These are phyloP conservation scores for Penicillium roqueforti DNA, from an alignment of 495 filamentous ascomycete genomes.

Conservation along the genomic window DNA sequence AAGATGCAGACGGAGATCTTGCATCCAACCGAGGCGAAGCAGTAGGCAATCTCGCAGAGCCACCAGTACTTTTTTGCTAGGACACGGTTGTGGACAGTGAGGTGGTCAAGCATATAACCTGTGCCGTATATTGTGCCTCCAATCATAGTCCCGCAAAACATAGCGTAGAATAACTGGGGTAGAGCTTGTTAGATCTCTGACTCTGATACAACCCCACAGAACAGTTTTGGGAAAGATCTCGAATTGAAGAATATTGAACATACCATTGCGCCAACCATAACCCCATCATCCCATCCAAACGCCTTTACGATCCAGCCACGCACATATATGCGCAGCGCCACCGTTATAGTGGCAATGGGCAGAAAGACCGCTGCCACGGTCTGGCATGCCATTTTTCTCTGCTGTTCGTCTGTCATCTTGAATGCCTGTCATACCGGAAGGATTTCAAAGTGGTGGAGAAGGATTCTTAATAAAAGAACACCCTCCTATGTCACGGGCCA, in stretches of 20 bases:
- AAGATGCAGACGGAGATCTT: conserved; percentile 46
- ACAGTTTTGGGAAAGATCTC: not conserved
- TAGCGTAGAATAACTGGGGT: conserved; percentile 29
- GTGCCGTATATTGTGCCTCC: conserved; percentile 38
- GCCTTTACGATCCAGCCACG: conserved; percentile 37
- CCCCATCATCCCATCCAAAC: conserved; percentile 42
- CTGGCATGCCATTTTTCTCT: conserved; percentile 29
- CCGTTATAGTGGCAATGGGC: conserved; percentile 33
- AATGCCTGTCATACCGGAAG: not conserved
- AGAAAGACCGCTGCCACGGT: conserved; percentile 38
- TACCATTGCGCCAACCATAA: conserved; percentile 39
- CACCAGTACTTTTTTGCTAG: conserved; percentile 44
- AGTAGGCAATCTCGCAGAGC: conserved; percentile 43
- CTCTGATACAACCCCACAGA: not conserved
- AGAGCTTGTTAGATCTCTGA: not conserved
- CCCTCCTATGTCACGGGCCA: not conserved
- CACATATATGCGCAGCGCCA: conserved; percentile 43
- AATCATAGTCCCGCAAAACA: conserved; percentile 41
- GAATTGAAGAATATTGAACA: conserved; percentile 1
- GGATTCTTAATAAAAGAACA: conserved; percentile 5
- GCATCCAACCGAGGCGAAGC: conserved; percentile 38
- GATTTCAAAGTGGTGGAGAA: not conserved
- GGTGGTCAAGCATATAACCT: conserved; percentile 25
- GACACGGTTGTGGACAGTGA: conserved; percentile 24
- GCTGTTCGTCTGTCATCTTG: conserved; percentile 18